Base-by-base conservation (phyloP, 148 eudicot species). In the Chenopodium suecicum region DNA sequence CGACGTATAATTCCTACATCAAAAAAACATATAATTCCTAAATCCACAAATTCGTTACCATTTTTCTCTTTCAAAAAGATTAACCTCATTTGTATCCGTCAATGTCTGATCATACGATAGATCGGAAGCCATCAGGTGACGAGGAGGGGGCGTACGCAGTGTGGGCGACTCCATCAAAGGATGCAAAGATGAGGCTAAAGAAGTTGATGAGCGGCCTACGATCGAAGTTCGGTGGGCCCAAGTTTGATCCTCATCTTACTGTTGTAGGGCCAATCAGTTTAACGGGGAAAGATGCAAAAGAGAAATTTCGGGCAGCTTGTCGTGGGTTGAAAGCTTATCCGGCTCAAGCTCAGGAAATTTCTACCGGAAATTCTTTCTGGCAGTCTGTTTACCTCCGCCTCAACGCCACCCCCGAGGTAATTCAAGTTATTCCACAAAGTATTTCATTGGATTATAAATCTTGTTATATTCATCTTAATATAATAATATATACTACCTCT, bases 141-240 rank as follows among this genome's bases (percentile, higher is more conserved):
- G 62, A n/a, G 41, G 19, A 13, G 34, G 60, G 76, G 16, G 60
- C 29, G 7, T 73, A 73, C 9, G 76, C 76, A 16, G 60, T 73
- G 60, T 47, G 31, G 60, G 60, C 60, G 20, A 25, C 25, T 73
- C 76, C 76, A 7, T 73, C 76, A 48, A 73, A 11, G 60, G 76
- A 23, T 47, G 76, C 76, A 5, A 47, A 48, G 17, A 48, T n/a
- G 2, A 47, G 22, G 27, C 32, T 73, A 25, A 17, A 48, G 8
- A 73, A 73, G 58, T 13, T 73, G 34, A 73, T 73, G 60, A 47
- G 46, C 7, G 76, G 60, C 52, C 34, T 73, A 48, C 32, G 60
- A 73, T 73, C 76, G 9, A 25, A 73, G 58, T 73, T 48, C 3
- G 76, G 76, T 48, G 76, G 76, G 22, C 76, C 76, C 32, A 48